phyloP scores from a whole-genome alignment of 139 green algal genomes.

The Chlamydomonas schloesseri region DNA sequence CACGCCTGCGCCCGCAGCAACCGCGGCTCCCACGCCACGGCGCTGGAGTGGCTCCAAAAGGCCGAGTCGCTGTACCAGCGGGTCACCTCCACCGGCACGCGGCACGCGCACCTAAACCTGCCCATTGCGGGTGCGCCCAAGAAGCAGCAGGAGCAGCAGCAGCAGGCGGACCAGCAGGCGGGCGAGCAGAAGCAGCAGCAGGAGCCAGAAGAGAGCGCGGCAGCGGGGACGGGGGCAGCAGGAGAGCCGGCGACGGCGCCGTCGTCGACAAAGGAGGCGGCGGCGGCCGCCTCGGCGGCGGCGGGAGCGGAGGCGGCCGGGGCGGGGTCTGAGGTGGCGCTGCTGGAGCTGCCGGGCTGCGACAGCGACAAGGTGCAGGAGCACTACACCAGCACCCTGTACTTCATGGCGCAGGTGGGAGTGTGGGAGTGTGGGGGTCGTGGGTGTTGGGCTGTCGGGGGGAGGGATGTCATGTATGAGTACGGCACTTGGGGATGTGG shows the following conservation, averaged over 20 bases:
- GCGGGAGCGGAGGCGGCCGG: no score
- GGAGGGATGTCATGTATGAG: no score
- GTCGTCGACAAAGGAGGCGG: background rate
- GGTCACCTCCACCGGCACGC: background rate
- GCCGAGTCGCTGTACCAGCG: conserved; percentile 46
- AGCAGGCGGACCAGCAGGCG: background rate
- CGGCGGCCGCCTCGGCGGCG: background rate
- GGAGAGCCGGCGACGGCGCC: background rate
- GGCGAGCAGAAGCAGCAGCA: background rate
- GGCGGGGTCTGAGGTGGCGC: background rate
- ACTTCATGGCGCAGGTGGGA: conserved; percentile 58
- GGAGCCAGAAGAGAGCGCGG: no score
- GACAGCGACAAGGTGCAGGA: conserved; percentile 33
- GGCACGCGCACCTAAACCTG: conserved; percentile 1
- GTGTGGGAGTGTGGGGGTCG: no score
- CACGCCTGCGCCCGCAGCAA: background rate
- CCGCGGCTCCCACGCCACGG: conserved; percentile 1
- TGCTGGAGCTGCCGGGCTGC: background rate
- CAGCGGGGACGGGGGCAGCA: background rate
- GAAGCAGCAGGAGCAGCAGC: background rate
- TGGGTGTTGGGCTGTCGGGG: no score
- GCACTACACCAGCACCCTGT: conserved; percentile 66
- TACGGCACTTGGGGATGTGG: no score
- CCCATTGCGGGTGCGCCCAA: background rate
- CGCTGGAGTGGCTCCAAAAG: conserved; percentile 40